Base-by-base conservation (phyloP, 768 basidiomycete species). In the Scleroderma bovista region DNA sequence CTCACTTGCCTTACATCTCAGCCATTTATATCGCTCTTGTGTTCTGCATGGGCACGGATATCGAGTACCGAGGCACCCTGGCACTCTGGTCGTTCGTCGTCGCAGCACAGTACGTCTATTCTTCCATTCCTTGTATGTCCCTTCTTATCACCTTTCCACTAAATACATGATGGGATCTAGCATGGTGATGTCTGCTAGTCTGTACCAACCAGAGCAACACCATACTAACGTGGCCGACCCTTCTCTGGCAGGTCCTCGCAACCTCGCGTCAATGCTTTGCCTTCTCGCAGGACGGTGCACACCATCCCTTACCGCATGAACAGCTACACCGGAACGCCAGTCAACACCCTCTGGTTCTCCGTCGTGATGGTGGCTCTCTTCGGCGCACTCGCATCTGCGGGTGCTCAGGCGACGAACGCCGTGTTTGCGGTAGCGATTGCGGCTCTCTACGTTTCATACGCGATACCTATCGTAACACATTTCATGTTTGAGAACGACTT, bases 221-320 rank as follows among this genome's bases (percentile, higher is more conserved):
- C 12, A 36, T 13, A 36, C 34, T 36, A 36, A 36, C 5, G n/a
- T 36, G 26, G 9, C 36, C 50, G 54, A 13, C 12, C 29, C 43
- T 34, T 39, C 43, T n/a, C n/a, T n/a, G n/a, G n/a, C n/a, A 71
- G 75, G 55, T 78, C 17, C 69, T 77, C 15, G 75, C 77, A 11
- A 64, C 77, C 20, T 79, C 78, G 1, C 75, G 78, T n/a, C 79
- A 79, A 60, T 69, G 72, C 11, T 81, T 80, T 47, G 79, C 79
- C 0, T 81, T 81, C 57, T 66, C 79, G 1, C 73, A 83, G 15
- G 79, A 84, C 54, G 80, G 80, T 23, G 83, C 78, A 2, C 75
- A 55, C 56, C 4, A 73, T 66, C 49, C 69, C 83, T n/a, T 83
- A 82, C 56, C 70, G n/a, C n/a, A n/a, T n/a, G n/a, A n/a, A n/a